Evolutionary conservation across 1,284 basidiomycete species (phyloP).

Genomic region (Rhodotorula sp.): DNA sequence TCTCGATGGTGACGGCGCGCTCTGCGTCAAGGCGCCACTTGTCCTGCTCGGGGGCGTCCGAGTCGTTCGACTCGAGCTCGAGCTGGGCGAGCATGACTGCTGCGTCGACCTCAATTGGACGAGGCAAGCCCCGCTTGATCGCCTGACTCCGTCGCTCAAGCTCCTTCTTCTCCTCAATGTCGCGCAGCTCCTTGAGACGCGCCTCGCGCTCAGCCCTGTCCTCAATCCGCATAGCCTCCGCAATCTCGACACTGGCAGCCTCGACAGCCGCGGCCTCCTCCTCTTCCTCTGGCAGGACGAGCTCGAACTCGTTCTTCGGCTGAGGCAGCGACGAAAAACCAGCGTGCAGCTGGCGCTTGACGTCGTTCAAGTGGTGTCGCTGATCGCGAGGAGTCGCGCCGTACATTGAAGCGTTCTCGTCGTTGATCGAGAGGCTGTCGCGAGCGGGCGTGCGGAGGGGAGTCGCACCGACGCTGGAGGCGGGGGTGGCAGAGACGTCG

Average conservation of each 20-base stretch:
- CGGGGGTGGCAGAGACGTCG: constrained; percentile 64
- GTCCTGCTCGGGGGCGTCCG: constrained; percentile 44
- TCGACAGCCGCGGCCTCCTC: constrained; percentile 50
- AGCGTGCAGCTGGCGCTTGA: constrained; percentile 69
- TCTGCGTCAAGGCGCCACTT: constrained; percentile 51
- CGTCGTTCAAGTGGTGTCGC: constrained; percentile 61
- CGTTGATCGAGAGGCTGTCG: constrained; percentile 87
- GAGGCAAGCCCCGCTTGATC: constrained; percentile 79
- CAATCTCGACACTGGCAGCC: constrained; percentile 23
- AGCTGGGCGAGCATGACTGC: constrained; percentile 57
- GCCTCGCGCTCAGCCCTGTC: constrained; percentile 93
- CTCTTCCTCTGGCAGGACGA: constrained; percentile 85
- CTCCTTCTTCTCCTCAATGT: constrained; percentile 73
- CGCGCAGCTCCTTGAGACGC: constrained; percentile 62
- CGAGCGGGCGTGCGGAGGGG: constrained; percentile 87
- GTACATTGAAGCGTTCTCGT: constrained; percentile 54
- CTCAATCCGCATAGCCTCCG: constrained; percentile 59
- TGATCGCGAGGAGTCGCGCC: constrained; percentile 74
- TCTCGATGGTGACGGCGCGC: constrained; percentile 72
- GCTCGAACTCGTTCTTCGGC: constrained; percentile 97
- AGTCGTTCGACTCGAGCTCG: constrained; percentile 59
- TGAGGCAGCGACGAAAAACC: constrained; percentile 82
- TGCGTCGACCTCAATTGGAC: constrained; percentile 79
- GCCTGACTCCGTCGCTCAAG: constrained; percentile 76
- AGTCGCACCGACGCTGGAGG: constrained; percentile 59